Conservation (phyloP, 2,329 filamentous ascomycete genomes). For the Aspergillus piperis region DNA sequence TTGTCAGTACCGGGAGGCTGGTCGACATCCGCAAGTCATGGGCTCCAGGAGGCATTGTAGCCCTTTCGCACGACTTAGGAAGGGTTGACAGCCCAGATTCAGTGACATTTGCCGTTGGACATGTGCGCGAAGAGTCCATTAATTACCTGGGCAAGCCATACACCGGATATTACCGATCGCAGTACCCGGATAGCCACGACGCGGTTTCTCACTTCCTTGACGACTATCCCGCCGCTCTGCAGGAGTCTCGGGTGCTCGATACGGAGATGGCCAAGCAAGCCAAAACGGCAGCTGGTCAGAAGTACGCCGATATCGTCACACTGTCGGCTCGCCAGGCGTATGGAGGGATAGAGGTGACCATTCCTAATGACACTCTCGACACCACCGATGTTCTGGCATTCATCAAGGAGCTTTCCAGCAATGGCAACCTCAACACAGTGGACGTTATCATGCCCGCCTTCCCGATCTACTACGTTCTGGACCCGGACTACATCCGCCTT, state of each 20-base stretch:
- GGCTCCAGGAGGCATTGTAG: conserved; percentile 34
- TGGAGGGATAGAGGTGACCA: conserved; percentile 44
- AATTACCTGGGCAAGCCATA: conserved; percentile 45
- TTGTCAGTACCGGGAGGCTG: conserved; percentile 35
- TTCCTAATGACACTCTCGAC: conserved; percentile 37
- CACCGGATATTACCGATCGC: conserved; percentile 43
- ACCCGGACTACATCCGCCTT: conserved; percentile 46
- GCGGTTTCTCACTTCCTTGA: conserved; percentile 44
- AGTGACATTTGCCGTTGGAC: conserved; percentile 46
- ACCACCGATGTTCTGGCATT: conserved; percentile 38
- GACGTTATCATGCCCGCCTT: conserved; percentile 48
- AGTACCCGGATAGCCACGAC: conserved; percentile 34
- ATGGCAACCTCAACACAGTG: conserved; percentile 48
- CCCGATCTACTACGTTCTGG: conserved; percentile 46
- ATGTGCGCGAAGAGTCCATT: conserved; percentile 43
- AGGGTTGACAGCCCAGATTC: conserved; percentile 27
- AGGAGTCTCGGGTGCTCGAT: conserved; percentile 39
- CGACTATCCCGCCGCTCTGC: conserved; percentile 41
- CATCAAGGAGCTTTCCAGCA: conserved; percentile 48
- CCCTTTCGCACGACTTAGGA: conserved; percentile 44
- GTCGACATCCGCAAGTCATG: conserved; percentile 26
- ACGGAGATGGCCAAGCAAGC: conserved; percentile 31
- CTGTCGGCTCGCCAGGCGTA: conserved; percentile 46
- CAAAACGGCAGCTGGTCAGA: conserved; percentile 34
- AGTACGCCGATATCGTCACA: conserved; percentile 46